Evolutionary conservation across 441 rosid species (phyloP).

Genomic region (Omphalea diandra): DNA sequence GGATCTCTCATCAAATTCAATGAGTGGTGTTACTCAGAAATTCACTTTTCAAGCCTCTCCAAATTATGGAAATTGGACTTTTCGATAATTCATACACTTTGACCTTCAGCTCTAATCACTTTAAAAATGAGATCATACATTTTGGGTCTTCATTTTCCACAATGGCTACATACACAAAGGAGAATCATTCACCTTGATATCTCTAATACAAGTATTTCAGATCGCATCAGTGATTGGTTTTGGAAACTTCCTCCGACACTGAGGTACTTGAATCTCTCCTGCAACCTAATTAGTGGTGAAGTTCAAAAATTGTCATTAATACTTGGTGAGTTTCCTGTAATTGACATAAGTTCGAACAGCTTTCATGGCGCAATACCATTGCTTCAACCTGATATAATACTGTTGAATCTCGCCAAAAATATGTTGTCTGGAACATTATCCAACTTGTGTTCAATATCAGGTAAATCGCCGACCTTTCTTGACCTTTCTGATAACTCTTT

Average conservation of each 20-base stretch:
- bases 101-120: background rate
- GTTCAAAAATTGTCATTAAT: background rate
- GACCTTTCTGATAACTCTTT: conserved; percentile 11
- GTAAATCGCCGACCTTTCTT: background rate
- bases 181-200: conserved; percentile 6
- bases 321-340: background rate
- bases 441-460: conserved; percentile 11
- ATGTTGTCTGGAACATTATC: conserved; percentile 3
- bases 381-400: background rate
- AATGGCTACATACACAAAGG: conserved; percentile 25
- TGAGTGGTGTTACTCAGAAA: conserved; percentile 14
- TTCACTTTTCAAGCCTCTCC: conserved; percentile 24
- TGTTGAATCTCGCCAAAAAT: conserved; percentile 19
- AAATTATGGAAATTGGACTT: conserved; percentile 8
- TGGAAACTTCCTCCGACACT: conserved; percentile 9
- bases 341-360: conserved; percentile 11
- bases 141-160: conserved; percentile 21
- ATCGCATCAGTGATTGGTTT: conserved; percentile 1
- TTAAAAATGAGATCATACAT: conserved; percentile 18
- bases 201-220: conserved; percentile 11
- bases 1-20: conserved; percentile 14
- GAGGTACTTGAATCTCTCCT: background rate
- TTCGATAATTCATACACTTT: conserved; percentile 10
- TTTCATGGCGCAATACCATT: conserved; percentile 7
- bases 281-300: background rate